Evolutionary conservation across 495 filamentous ascomycete genomes (phyloP).

Genomic region (Hyaloscypha bicolor): DNA sequence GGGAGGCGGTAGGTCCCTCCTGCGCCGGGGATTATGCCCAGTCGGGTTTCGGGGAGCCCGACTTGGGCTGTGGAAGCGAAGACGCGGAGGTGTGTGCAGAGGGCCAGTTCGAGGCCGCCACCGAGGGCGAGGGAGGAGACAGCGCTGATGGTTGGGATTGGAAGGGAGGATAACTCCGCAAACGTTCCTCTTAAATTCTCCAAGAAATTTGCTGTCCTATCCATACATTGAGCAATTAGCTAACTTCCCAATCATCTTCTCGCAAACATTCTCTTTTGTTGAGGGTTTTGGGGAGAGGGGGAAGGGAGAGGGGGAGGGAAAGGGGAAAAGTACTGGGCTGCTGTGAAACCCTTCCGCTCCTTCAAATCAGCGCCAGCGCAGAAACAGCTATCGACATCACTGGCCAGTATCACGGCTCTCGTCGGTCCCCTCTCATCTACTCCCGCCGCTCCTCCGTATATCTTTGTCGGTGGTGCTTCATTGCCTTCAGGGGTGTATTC

Average conservation of each 20-base stretch:
- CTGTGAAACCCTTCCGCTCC: constrained; percentile 74
- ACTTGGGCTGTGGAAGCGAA: constrained; percentile 72
- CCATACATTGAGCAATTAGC: not conserved
- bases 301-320: not conserved
- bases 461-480: constrained; percentile 40
- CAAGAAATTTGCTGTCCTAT: constrained; percentile 77
- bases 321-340: constrained; percentile 57
- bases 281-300: not conserved
- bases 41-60: constrained; percentile 84
- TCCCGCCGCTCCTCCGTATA: constrained; percentile 44
- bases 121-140: constrained; percentile 82
- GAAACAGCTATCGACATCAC: constrained; percentile 77
- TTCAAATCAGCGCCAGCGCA: constrained; percentile 96
- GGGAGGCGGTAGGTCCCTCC: constrained; percentile 90
- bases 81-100: constrained; percentile 84
- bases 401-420: constrained; percentile 76
- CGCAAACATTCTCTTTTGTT: not conserved
- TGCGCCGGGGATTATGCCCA: constrained; percentile 93
- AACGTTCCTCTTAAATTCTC: constrained; percentile 72
- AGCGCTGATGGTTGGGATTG: constrained; percentile 86
- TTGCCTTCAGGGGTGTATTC: constrained; percentile 63
- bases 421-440: constrained; percentile 55
- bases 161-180: constrained; percentile 64
- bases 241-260: not conserved
- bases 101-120: constrained; percentile 88